These are phyloP conservation scores for Cercospora zeae-maydis DNA, from an alignment of 2,329 filamentous ascomycete species.

Conservation along the genomic window DNA sequence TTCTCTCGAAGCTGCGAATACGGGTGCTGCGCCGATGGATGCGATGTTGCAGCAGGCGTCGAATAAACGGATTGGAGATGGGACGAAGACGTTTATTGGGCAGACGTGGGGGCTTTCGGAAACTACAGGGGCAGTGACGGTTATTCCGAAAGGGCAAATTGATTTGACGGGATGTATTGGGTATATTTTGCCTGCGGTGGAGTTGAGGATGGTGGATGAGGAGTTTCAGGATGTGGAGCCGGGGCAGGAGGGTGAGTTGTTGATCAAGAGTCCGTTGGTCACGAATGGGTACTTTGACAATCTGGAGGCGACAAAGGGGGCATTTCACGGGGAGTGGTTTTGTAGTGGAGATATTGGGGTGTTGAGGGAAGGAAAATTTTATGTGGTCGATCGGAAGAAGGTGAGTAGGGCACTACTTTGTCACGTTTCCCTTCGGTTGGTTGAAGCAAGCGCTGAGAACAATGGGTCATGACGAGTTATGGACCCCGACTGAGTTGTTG, in stretches of 20 bases:
- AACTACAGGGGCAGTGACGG: constrained; percentile 36
- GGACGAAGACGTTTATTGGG: constrained; percentile 35
- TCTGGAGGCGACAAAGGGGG: constrained; percentile 63
- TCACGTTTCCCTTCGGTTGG: no score
- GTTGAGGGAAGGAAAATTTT: constrained; percentile 72
- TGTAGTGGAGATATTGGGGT: constrained; percentile 81
- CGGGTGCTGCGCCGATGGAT: constrained; percentile 41
- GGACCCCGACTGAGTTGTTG: not conserved
- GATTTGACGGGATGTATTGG: constrained; percentile 36
- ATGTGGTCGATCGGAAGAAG: constrained; percentile 71
- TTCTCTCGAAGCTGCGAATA: constrained; percentile 36
- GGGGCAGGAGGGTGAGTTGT: constrained; percentile 35
- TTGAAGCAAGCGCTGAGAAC: no score
- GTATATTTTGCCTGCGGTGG: constrained; percentile 39
- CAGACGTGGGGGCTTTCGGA: constrained; percentile 40
- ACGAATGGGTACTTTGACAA: constrained; percentile 72
- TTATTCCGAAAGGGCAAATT: constrained; percentile 37
- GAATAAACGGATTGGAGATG: constrained; percentile 30
- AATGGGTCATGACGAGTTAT: no score
- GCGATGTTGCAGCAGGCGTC: constrained; percentile 40
- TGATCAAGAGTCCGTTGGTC: constrained; percentile 31
- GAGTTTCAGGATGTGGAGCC: constrained; percentile 41
- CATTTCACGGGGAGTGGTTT: constrained; percentile 78
- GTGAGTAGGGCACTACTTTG: constrained; percentile 14
- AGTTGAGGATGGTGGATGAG: constrained; percentile 43